Conservation (phyloP, 495 filamentous ascomycete genomes). For the Penicillium fimorum region DNA sequence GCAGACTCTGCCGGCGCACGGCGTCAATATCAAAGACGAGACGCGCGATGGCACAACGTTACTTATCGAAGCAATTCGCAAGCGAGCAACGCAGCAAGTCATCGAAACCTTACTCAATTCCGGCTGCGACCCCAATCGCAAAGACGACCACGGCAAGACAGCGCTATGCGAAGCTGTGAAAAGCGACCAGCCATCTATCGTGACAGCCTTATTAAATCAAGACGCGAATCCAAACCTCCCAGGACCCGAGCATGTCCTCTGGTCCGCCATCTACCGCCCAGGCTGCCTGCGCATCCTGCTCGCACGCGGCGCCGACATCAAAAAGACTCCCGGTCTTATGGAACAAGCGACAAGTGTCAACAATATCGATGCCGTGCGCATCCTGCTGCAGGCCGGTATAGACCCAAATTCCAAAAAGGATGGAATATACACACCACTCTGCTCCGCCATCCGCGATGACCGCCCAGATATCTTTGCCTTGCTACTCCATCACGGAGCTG, state of each 20-base stretch:
- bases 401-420: slow-evolving; percentile 55
- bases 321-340: slow-evolving; percentile 50
- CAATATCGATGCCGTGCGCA: slow-evolving; percentile 42
- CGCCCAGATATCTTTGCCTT: slow-evolving; percentile 49
- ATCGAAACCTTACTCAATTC: slow-evolving; percentile 49
- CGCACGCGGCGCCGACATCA: slow-evolving; percentile 47
- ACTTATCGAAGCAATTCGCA: slow-evolving; percentile 48
- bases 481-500: slow-evolving; percentile 48
- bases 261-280: slow-evolving; percentile 54
- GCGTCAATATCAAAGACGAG: slow-evolving; percentile 43
- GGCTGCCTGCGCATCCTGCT: slow-evolving; percentile 49
- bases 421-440: slow-evolving; percentile 55
- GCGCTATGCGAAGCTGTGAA: slow-evolving; percentile 55
- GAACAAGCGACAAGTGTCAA: slow-evolving; percentile 54
- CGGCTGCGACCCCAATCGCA: slow-evolving; percentile 50
- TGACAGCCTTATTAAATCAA: slow-evolving; percentile 48
- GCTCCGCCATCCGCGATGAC: slow-evolving; percentile 55
- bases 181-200: slow-evolving; percentile 46
- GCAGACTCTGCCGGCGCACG: slow-evolving; percentile 47
- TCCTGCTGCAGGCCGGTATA: slow-evolving; percentile 48
- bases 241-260: slow-evolving; percentile 51
- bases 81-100: slow-evolving; percentile 38
- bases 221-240: slow-evolving; percentile 54
- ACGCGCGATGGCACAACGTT: slow-evolving; percentile 46
- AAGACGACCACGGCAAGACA: slow-evolving; percentile 52